phyloP scores from a whole-genome alignment of 1,139 yeast genomes.

The Protomyces lactucae-debilis region DNA sequence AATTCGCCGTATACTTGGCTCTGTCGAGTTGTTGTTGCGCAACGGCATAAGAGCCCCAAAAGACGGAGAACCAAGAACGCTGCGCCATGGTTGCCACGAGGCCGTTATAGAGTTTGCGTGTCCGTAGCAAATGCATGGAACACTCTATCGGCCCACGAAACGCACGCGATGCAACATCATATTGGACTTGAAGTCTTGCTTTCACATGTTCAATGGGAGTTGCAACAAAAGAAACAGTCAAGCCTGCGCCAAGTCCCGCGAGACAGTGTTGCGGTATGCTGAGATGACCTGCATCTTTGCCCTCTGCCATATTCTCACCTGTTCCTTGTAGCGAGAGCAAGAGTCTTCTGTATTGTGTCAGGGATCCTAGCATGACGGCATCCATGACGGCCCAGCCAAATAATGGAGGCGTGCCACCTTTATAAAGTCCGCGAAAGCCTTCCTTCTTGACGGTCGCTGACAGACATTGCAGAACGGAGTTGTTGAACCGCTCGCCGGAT shows the following conservation, averaged over 20 bases:
- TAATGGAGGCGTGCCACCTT: conserved; percentile 85
- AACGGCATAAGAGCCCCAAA: conserved; percentile 92
- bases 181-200: conserved; percentile 83
- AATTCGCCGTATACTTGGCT: conserved; percentile 42
- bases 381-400: conserved; percentile 95
- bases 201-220: conserved; percentile 86
- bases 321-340: conserved; percentile 36
- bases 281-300: conserved; percentile 47
- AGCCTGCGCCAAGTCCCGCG: conserved; percentile 75
- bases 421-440: conserved; percentile 60
- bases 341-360: conserved; percentile 67
- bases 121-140: conserved; percentile 35
- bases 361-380: conserved; percentile 65
- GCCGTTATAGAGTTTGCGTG: conserved; percentile 10
- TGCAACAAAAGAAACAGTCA: conserved; percentile 89
- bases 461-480: conserved; percentile 50
- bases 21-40: conserved; percentile 64
- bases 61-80: conserved; percentile 77
- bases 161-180: conserved; percentile 64
- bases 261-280: conserved; percentile 70
- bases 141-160: conserved; percentile 75
- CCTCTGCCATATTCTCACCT: conserved; percentile 58
- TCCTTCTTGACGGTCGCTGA: conserved; percentile 56
- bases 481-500: conserved; percentile 63
- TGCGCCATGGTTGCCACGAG: conserved; percentile 80